Conservation (phyloP, 2,329 filamentous ascomycete genomes). For the Cordyceps pruinosa region DNA sequence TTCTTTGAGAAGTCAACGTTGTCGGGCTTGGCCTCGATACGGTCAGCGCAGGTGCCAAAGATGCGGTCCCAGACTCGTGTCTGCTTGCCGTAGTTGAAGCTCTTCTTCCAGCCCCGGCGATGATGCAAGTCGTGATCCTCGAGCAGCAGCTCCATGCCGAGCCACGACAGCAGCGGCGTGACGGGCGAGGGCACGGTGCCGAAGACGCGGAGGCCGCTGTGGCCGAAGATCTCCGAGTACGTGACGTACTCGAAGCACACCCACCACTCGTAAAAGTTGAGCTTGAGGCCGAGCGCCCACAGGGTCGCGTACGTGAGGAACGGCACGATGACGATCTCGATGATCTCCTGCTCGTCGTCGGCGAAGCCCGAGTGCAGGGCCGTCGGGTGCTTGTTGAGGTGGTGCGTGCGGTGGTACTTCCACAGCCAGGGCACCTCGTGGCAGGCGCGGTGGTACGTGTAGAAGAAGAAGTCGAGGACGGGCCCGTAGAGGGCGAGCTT, state of each 20-base stretch:
- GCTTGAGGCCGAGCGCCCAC: constrained; percentile 28
- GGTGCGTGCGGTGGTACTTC: constrained; percentile 36
- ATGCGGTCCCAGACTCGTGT: constrained; percentile 10
- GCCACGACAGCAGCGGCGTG: constrained; percentile 25
- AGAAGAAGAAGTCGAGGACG: constrained; percentile 36
- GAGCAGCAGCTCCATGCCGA: constrained; percentile 31
- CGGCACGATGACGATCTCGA: constrained; percentile 35
- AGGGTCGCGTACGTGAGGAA: constrained; percentile 31
- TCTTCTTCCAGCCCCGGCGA: constrained; percentile 27
- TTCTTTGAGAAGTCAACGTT: constrained; percentile 1
- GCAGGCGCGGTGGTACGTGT: constrained; percentile 35
- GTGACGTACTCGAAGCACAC: constrained; percentile 37
- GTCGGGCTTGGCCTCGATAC: constrained; percentile 9
- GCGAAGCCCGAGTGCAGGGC: constrained; percentile 35
- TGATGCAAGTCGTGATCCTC: constrained; percentile 38
- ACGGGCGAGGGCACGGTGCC: constrained; percentile 27
- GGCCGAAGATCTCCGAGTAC: constrained; percentile 33
- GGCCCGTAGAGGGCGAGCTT: constrained; percentile 29
- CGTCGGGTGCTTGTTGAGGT: constrained; percentile 37
- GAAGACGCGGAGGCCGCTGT: constrained; percentile 33
- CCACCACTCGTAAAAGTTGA: constrained; percentile 43
- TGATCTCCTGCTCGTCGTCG: constrained; percentile 36
- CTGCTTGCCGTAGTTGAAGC: constrained; percentile 13
- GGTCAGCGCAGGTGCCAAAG: constrained; percentile 8
- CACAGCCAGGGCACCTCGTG: constrained; percentile 34